These are phyloP conservation scores for Oryza nivara DNA, from an alignment of 176 grass and related monocot species.

Conservation along the genomic window DNA sequence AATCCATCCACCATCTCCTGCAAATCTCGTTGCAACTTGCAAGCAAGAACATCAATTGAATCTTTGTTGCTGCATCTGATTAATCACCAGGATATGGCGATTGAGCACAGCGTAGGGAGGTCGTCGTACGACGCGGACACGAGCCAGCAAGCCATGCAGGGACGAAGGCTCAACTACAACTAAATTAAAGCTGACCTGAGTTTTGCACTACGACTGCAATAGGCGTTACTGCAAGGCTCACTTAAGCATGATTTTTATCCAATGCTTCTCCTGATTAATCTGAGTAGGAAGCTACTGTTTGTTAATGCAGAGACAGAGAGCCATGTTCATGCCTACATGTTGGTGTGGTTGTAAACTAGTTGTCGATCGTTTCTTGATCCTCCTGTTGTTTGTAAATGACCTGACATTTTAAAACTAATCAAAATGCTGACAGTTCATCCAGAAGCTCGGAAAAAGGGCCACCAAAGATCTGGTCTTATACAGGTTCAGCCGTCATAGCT, in stretches of 20 bases:
- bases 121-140: slow-evolving; percentile 22
- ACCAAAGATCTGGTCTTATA: not conserved
- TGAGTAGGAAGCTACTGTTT: not conserved
- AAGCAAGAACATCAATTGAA: not conserved
- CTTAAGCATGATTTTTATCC: not conserved
- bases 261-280: not conserved
- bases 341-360: not conserved
- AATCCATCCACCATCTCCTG: not conserved
- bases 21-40: no score
- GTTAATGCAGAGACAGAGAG: not conserved
- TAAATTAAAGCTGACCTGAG: not conserved
- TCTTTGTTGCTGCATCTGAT: not conserved
- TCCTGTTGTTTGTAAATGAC: not conserved
- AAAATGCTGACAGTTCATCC: not conserved
- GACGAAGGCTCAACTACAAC: slow-evolving; percentile 46
- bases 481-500: not conserved
- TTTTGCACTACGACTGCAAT: not conserved
- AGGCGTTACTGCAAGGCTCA: not conserved
- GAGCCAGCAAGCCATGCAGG: not conserved
- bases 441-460: not conserved
- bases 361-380: not conserved
- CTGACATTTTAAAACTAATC: not conserved
- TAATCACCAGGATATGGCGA: slow-evolving; percentile 27
- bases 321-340: not conserved
- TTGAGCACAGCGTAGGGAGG: slow-evolving; percentile 29